Conservation (phyloP, 1,284 basidiomycete species). For the Pseudozyma tsukubaensis region DNA sequence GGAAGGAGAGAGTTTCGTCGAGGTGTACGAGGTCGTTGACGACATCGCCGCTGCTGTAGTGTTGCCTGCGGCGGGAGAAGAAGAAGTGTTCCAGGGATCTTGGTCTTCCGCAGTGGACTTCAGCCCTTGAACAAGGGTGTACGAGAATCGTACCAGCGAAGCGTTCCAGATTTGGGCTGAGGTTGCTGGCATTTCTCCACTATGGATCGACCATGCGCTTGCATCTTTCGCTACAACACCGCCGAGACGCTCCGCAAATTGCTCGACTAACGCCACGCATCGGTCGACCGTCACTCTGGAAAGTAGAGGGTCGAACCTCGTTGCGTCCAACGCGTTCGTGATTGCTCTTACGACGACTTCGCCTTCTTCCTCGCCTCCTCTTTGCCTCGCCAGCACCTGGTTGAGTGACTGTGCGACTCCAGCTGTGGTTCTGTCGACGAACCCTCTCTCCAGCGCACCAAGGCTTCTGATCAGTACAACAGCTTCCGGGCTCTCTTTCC, state of each 20-base stretch:
- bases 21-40: background rate
- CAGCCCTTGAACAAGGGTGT: slow-evolving; percentile 11
- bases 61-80: background rate
- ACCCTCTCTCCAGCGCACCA: slow-evolving; percentile 82
- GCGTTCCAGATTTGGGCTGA: slow-evolving; percentile 25
- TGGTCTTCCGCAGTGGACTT: slow-evolving; percentile 13
- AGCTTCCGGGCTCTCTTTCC: slow-evolving; percentile 88
- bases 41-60: background rate
- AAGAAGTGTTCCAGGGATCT: background rate
- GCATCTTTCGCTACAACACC: slow-evolving; percentile 10
- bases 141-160: slow-evolving; percentile 21
- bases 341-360: slow-evolving; percentile 68
- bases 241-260: slow-evolving; percentile 8
- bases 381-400: slow-evolving; percentile 60
- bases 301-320: slow-evolving; percentile 89
- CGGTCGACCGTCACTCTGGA: slow-evolving; percentile 82
- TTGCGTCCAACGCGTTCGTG: slow-evolving; percentile 90
- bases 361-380: slow-evolving; percentile 12
- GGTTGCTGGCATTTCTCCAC: background rate
- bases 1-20: slow-evolving; percentile 1
- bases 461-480: slow-evolving; percentile 85
- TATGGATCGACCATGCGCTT: background rate
- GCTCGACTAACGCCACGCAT: slow-evolving; percentile 70
- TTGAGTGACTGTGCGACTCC: slow-evolving; percentile 81
- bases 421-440: slow-evolving; percentile 83